Conservation (phyloP, 2,329 filamentous ascomycete species). For the Coniosporium tulheliwenetii region DNA sequence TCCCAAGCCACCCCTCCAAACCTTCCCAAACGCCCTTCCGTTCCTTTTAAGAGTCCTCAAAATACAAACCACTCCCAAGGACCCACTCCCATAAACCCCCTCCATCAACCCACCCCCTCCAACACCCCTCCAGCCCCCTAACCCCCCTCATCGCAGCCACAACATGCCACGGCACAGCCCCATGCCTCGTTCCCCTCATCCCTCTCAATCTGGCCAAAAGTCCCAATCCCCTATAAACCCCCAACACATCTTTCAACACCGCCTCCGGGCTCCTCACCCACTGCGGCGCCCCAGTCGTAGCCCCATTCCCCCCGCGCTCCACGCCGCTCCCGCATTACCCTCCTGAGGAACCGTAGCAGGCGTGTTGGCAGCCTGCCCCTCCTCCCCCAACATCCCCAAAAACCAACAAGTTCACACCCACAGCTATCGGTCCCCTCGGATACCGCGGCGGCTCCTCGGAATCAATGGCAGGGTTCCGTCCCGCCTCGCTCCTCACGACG, state of each 20-base stretch:
- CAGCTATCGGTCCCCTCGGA: conserved; percentile 5
- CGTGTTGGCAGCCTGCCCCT: too few species aligned
- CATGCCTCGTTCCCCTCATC: conserved; percentile 40
- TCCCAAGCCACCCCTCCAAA: neutral
- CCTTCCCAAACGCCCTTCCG: neutral
- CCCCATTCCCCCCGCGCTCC: too few species aligned
- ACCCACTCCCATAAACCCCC: neutral
- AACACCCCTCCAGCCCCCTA: conserved; percentile 32
- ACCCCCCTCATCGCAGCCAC: conserved; percentile 55
- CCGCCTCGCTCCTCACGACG: conserved; percentile 3
- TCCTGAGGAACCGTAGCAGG: too few species aligned
- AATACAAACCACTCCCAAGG: neutral
- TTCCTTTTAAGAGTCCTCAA: too few species aligned
- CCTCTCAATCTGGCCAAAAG: conserved; percentile 52
- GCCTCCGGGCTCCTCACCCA: conserved; percentile 33
- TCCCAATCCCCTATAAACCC: conserved; percentile 51
- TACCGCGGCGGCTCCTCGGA: too few species aligned
- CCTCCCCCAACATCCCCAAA: too few species aligned
- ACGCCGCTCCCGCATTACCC: conserved; percentile 1
- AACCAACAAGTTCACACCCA: conserved; percentile 23
- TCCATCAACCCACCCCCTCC: neutral
- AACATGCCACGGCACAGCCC: conserved; percentile 62
- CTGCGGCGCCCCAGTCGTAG: conserved; percentile 18
- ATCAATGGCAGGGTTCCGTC: too few species aligned
- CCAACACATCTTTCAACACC: conserved; percentile 54